Evolutionary conservation across 106 monocot genomes (phyloP).

Genomic region (Gastrodia elata): DNA sequence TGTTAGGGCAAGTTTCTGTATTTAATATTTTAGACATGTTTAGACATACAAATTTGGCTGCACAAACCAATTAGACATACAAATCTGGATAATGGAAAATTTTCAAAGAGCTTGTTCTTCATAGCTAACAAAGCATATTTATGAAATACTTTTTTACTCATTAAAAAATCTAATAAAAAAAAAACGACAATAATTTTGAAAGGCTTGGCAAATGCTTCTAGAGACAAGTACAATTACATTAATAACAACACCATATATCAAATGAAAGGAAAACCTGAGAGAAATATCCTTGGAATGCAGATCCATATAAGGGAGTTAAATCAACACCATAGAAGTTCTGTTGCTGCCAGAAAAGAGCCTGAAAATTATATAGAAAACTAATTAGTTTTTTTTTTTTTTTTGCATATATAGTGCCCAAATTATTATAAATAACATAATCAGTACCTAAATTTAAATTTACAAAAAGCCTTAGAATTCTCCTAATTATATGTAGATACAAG

Average conservation of each 20-base stretch:
- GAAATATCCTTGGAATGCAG: conserved; percentile 89
- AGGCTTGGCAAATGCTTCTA: background rate
- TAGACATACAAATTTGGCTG: no score
- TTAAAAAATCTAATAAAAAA: background rate
- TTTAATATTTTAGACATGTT: no score
- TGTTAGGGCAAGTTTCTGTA: no score
- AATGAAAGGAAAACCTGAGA: conserved; percentile 50
- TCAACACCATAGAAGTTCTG: conserved; percentile 89
- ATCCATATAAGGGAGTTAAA: conserved; percentile 76
- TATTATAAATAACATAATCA: no score
- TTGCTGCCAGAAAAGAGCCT: conserved; percentile 99
- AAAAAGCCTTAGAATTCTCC: no score
- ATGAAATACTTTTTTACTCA: background rate
- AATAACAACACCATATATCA: background rate
- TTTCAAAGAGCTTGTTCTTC: background rate
- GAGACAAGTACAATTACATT: background rate
- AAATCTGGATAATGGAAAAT: no score
- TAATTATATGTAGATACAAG: no score
- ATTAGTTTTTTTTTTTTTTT: background rate
- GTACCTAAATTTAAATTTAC: no score
- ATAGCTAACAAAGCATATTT: background rate
- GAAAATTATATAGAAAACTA: conserved; percentile 1
- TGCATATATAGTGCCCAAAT: no score
- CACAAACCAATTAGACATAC: no score
- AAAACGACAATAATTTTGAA: background rate